Evolutionary conservation across 2,329 filamentous ascomycete species (phyloP).

Genomic region (Gaeumannomyces tritici): DNA sequence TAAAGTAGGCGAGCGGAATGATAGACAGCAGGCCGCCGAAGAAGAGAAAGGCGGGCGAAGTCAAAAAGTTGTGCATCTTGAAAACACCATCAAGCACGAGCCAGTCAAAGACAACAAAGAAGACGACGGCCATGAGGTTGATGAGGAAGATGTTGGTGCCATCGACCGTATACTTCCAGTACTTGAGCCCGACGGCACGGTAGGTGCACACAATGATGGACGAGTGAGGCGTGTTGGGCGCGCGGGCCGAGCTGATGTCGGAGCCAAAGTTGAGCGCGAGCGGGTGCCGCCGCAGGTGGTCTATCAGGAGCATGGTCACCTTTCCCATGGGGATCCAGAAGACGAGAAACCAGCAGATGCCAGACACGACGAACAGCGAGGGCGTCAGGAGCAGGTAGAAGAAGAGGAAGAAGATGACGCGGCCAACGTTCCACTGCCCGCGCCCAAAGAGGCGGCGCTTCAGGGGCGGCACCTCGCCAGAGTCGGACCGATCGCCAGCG

Average conservation of each 20-base stretch:
- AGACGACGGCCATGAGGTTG: slow-evolving; percentile 88
- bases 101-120: slow-evolving; percentile 92
- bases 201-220: slow-evolving; percentile 95
- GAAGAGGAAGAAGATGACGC: slow-evolving; percentile 91
- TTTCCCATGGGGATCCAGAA: slow-evolving; percentile 99
- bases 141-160: slow-evolving; percentile 99
- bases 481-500: slow-evolving; percentile 29
- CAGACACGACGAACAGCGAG: slow-evolving; percentile 73
- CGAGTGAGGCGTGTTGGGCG: slow-evolving; percentile 61
- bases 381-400: slow-evolving; percentile 92
- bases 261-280: slow-evolving; percentile 89
- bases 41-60: slow-evolving; percentile 80
- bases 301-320: slow-evolving; percentile 78
- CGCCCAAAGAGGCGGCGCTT: slow-evolving; percentile 90
- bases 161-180: slow-evolving; percentile 99
- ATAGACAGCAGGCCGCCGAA: slow-evolving; percentile 73
- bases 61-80: slow-evolving; percentile 62
- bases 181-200: slow-evolving; percentile 83
- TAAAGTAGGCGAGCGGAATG: slow-evolving; percentile 95
- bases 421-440: slow-evolving; percentile 89
- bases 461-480: slow-evolving; percentile 26
- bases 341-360: slow-evolving; percentile 89
- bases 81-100: slow-evolving; percentile 63
- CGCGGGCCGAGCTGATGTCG: slow-evolving; percentile 65
- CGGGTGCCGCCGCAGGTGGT: slow-evolving; percentile 86